phyloP scores from a whole-genome alignment of 1,284 basidiomycete species.

The Peniophora sp. region DNA sequence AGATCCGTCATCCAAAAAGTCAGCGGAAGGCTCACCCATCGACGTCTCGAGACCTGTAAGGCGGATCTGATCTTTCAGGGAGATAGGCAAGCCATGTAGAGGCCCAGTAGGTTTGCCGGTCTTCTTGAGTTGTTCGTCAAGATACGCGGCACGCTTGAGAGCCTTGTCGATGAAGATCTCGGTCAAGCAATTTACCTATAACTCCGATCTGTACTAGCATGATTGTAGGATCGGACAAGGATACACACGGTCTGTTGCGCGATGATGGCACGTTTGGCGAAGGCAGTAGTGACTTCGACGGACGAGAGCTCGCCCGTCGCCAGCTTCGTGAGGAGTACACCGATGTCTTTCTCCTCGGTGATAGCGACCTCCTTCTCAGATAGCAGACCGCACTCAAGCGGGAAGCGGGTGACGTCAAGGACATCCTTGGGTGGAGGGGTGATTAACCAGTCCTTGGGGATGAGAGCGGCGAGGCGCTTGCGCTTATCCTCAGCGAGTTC shows the following conservation, averaged over 20 bases:
- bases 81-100: constrained; percentile 46
- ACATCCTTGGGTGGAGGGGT: constrained; percentile 20
- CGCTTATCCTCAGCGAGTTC: constrained; percentile 32
- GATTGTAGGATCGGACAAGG: constrained; percentile 1
- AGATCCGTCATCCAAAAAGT: too few relatives aligned
- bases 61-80: constrained; percentile 51
- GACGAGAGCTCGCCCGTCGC: constrained; percentile 31
- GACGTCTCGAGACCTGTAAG: constrained; percentile 52
- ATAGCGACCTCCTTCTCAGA: constrained; percentile 38
- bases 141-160: constrained; percentile 31
- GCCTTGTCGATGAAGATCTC: constrained; percentile 43
- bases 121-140: constrained; percentile 33
- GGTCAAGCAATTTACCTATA: constrained; percentile 41
- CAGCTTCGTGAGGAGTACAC: constrained; percentile 30
- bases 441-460: constrained; percentile 42
- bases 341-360: constrained; percentile 36
- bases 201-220: constrained; percentile 9
- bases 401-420: constrained; percentile 34
- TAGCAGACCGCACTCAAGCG: constrained; percentile 37
- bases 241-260: constrained; percentile 50
- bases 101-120: constrained; percentile 37
- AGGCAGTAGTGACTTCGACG: constrained; percentile 43
- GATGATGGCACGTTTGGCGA: constrained; percentile 50
- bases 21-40: constrained; percentile 32
- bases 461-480: constrained; percentile 33